Conservation (phyloP, 176 grass and related monocot genomes). For the Triticum turgidum region DNA sequence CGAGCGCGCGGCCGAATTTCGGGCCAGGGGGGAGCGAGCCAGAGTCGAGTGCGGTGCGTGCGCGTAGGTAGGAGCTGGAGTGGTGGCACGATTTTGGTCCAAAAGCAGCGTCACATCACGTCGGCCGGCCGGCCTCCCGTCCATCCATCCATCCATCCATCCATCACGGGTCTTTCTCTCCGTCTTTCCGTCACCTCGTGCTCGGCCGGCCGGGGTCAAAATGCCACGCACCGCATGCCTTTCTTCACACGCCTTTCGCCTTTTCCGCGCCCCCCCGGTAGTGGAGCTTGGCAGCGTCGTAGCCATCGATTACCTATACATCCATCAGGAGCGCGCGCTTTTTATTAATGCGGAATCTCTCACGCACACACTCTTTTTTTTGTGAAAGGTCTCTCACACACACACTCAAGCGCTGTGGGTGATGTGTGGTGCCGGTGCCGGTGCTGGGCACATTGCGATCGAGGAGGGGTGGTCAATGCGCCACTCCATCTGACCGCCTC, state of each 20-base stretch:
- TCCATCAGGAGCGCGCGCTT: neutral
- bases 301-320: constrained; percentile 26
- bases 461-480: no score
- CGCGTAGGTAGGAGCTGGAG: neutral
- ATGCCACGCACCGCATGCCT: neutral
- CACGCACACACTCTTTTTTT: no score
- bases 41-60: neutral
- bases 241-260: neutral
- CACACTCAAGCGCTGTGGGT: no score
- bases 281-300: constrained; percentile 1
- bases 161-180: neutral
- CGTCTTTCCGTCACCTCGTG: neutral
- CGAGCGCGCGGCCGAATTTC: neutral
- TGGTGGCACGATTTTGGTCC: neutral
- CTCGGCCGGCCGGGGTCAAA: constrained; percentile 12
- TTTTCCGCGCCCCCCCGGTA: neutral
- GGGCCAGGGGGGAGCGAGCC: neutral
- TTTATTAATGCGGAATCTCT: no score
- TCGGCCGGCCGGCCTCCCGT: neutral
- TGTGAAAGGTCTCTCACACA: no score
- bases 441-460: no score
- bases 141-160: neutral
- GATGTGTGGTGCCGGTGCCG: no score
- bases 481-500: no score
- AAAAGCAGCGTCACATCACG: constrained; percentile 3